Evolutionary conservation across 129 eudicot genomes (phyloP).

Genomic region (Artemisia argyi): DNA sequence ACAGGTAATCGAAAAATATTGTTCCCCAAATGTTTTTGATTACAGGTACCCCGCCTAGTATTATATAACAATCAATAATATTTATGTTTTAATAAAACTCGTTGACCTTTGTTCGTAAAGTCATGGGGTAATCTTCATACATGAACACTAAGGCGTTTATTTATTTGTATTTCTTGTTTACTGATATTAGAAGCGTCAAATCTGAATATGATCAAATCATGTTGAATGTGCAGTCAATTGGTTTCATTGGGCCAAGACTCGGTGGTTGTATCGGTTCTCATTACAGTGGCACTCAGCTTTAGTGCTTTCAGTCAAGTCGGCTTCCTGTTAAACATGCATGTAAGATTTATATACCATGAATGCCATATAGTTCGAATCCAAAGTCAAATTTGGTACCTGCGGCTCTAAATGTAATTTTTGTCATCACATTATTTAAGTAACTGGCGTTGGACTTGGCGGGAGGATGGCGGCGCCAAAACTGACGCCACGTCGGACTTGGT

Average conservation of each 20-base stretch:
- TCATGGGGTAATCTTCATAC: slow-evolving; percentile 97
- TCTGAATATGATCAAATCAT: not conserved
- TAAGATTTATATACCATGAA: slow-evolving; percentile 30
- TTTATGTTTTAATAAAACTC: slow-evolving; percentile 17
- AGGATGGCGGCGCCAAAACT: no score
- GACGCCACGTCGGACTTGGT: no score
- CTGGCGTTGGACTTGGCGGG: no score
- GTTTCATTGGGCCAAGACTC: slow-evolving; percentile 95
- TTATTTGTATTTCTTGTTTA: no score
- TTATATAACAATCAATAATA: no score
- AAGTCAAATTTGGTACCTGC: not conserved
- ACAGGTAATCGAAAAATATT: no score
- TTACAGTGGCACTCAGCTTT: slow-evolving; percentile 85
- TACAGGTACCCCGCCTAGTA: accelerated
- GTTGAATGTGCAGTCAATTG: slow-evolving; percentile 64
- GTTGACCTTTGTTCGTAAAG: slow-evolving; percentile 67
- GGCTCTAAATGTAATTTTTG: no score
- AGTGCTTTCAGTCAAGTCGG: slow-evolving; percentile 99
- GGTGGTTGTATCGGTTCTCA: slow-evolving; percentile 56
- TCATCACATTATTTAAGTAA: no score
- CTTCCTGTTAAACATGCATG: slow-evolving; percentile 90
- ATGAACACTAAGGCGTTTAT: no score
- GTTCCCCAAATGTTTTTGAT: accelerated
- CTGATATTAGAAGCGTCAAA: no score
- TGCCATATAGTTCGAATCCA: no score